Base-by-base conservation (phyloP, 148 eudicot genomes). In the Diospyros kaki region DNA sequence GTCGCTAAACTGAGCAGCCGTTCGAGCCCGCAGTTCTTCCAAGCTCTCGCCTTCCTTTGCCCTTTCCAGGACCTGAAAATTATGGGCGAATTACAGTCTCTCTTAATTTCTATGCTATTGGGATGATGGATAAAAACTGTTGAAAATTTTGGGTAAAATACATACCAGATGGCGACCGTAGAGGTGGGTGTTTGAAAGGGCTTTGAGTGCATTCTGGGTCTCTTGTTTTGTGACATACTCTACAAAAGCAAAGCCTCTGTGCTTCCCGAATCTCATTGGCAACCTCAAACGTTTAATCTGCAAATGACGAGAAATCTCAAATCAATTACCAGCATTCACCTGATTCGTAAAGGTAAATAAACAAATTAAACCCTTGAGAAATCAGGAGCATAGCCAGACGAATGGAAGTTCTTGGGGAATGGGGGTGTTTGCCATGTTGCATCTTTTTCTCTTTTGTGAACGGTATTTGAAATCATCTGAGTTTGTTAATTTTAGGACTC, bases 101-200 rank as follows among this genome's bases (percentile, higher is more conserved):
- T 39, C 28, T 28, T 28, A 28, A 28, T 39, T 40, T 66, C 51
- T 45, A 55, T 6, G 11, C 18, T 9, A 45, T 12, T 2, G 18
- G 53, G 50, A 9, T 53, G 41, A 58, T 56, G 11, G n/a, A 40
- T 45, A 66, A 28, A 28, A 28, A 28, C 28, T 28, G 28, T 28
- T 28, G 28, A 28, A 28, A 28, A 28, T 28, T 28, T 28, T 28
- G 28, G 51, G 4, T 61, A 18, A 56, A 41, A 58, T 48, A 78
- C 89, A 62, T 86, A 94, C 98, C 97, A 95, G 77, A 85, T 92
- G 98, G 53, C 98, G 97, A 48, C 97, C 98, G 69, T 95, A 95
- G 28, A 95, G 80, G 81, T 95, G 98, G 66, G 98, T 90, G 79
- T 71, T 92, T 39, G 97, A 85, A 79, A 95, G 96, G 69, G 96